phyloP scores from a whole-genome alignment of 2,329 filamentous ascomycete species.

The Dendrostoma leiphaemia region DNA sequence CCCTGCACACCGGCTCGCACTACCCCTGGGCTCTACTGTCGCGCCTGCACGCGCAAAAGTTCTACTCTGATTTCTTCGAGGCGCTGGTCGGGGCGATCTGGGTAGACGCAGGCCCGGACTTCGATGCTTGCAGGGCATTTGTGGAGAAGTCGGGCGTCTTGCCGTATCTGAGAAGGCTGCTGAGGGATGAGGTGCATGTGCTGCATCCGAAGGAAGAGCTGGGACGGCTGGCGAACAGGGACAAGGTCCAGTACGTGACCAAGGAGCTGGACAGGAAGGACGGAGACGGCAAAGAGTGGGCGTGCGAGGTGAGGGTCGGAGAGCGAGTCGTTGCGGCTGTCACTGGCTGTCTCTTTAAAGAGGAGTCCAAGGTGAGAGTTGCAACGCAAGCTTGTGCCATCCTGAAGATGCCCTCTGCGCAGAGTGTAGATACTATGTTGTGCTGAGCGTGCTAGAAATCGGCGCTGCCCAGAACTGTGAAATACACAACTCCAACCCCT shows the following conservation, averaged over 20 bases:
- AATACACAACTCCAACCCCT: too few species aligned
- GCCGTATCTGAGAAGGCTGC: slow-evolving; percentile 56
- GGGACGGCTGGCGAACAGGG: slow-evolving; percentile 52
- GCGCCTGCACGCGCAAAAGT: slow-evolving; percentile 67
- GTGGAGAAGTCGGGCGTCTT: slow-evolving; percentile 65
- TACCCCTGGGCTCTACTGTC: slow-evolving; percentile 80
- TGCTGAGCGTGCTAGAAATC: neutral
- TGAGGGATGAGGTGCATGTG: slow-evolving; percentile 57
- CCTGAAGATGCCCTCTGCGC: slow-evolving; percentile 22
- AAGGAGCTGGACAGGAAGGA: slow-evolving; percentile 25
- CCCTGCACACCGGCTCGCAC: slow-evolving; percentile 44
- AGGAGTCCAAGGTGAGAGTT: slow-evolving; percentile 55
- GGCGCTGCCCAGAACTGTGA: neutral
- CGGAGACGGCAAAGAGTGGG: slow-evolving; percentile 25
- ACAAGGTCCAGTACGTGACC: slow-evolving; percentile 54
- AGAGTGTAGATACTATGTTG: neutral
- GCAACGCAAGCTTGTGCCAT: slow-evolving; percentile 48
- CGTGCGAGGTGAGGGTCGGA: slow-evolving; percentile 51
- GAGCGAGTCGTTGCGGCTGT: slow-evolving; percentile 44
- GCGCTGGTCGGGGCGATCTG: slow-evolving; percentile 78
- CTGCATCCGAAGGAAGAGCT: slow-evolving; percentile 68
- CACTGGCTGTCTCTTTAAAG: slow-evolving; percentile 41
- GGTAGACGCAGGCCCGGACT: slow-evolving; percentile 66
- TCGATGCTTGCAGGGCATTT: slow-evolving; percentile 59
- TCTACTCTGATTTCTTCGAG: slow-evolving; percentile 83